Evolutionary conservation across 495 filamentous ascomycete genomes (phyloP).

Genomic region (Cercophora newfieldiana): DNA sequence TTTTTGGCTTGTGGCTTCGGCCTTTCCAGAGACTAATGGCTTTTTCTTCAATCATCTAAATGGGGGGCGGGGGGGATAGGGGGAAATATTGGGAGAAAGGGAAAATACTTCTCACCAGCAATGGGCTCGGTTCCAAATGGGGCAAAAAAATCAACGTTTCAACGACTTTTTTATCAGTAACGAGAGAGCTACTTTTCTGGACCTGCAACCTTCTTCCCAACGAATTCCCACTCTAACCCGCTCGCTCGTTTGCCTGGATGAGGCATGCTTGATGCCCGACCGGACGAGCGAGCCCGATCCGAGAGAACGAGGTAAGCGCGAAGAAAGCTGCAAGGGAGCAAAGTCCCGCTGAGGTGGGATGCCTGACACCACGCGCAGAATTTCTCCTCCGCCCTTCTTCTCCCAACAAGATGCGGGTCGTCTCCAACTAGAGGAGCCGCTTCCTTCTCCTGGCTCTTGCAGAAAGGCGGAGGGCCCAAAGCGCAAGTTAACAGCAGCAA

Average conservation of each 20-base stretch:
- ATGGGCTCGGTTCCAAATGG: background rate
- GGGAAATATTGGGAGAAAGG: constrained; percentile 6
- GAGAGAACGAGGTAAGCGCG: background rate
- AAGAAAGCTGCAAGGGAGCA: background rate
- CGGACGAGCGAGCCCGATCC: background rate
- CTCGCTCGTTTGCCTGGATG: background rate
- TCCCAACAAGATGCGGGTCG: background rate
- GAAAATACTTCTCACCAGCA: constrained; percentile 13
- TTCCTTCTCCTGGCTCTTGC: background rate
- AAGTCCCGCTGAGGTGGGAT: background rate
- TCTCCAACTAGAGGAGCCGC: background rate
- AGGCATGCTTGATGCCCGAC: constrained; percentile 3
- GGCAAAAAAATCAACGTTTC: constrained; percentile 1
- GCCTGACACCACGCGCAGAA: background rate
- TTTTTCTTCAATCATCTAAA: background rate
- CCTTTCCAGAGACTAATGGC: background rate
- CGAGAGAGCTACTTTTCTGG: background rate
- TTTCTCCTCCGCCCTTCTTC: background rate
- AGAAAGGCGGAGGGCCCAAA: background rate
- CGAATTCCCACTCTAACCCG: background rate
- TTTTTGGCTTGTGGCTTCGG: background rate
- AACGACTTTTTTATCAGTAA: constrained; percentile 1
- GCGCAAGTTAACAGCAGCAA: background rate
- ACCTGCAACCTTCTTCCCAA: background rate
- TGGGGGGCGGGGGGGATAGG: background rate